phyloP scores from a whole-genome alignment of 108 stramenopile genomes.

The Nannochloropsis granulata region DNA sequence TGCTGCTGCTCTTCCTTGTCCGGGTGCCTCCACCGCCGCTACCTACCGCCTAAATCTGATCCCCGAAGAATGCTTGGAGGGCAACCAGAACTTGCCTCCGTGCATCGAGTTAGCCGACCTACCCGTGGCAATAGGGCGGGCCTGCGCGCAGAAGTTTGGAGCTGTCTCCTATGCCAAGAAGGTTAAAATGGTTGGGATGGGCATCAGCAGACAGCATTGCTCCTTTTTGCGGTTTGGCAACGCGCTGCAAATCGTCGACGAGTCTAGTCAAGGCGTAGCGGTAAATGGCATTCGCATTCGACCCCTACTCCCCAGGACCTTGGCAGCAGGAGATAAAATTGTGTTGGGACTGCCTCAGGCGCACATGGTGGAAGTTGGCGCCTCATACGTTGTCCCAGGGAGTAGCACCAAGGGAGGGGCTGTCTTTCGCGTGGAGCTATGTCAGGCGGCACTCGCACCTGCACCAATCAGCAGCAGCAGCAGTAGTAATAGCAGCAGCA shows the following conservation, averaged over 20 bases:
- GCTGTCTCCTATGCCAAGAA: neutral
- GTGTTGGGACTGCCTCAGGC: neutral
- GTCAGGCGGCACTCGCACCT: no score
- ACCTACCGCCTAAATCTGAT: neutral
- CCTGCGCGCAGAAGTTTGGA: neutral
- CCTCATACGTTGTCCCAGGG: neutral
- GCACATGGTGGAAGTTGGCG: neutral
- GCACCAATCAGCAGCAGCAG: no score
- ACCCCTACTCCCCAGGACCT: neutral
- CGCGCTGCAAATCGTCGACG: neutral
- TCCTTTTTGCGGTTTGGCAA: neutral
- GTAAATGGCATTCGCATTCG: neutral
- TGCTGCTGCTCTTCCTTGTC: no score
- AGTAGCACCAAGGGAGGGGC: neutral
- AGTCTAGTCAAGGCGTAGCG: neutral
- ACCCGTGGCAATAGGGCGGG: neutral
- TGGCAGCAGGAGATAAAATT: neutral
- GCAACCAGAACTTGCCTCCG: neutral
- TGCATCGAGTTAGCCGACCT: neutral
- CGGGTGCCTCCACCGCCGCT: no score
- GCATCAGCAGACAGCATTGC: neutral
- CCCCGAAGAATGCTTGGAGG: neutral
- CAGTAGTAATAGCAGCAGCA: no score
- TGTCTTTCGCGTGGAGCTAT: neutral
- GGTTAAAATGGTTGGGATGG: neutral